Percentiles rank a stretch among this genome's conserved stretches.
Evolutionary conservation across 345 rosid genomes (phyloP).

Genomic region (Iberis pinnata): DNA sequence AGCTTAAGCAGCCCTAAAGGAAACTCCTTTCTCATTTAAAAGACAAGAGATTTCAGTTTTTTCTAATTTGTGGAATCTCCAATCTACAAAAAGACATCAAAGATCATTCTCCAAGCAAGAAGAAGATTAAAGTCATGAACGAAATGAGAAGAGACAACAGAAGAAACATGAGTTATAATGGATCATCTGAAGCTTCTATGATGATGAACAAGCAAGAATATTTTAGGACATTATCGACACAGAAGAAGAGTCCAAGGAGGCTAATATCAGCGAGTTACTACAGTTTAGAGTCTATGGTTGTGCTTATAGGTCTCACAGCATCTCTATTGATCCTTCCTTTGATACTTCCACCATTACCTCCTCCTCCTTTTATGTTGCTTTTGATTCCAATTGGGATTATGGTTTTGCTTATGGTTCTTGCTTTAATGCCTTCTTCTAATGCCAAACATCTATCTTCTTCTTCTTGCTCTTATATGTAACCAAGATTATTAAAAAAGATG

Average conservation of each 20-base stretch:
- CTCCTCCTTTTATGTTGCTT: conserved; percentile 75
- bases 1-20: no score
- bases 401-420: conserved; percentile 57
- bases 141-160: conserved; percentile 18
- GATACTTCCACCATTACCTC: conserved; percentile 78
- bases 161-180: conserved; percentile 11
- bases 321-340: conserved; percentile 69
- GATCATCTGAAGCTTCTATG: conserved; percentile 12
- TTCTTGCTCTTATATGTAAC: conserved; percentile 21
- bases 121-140: conserved; percentile 18
- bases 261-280: conserved; percentile 42
- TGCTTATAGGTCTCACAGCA: conserved; percentile 55
- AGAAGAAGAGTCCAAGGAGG: conserved; percentile 32
- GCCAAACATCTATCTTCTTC: conserved; percentile 18
- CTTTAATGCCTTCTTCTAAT: conserved; percentile 56
- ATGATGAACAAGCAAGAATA: conserved; percentile 25
- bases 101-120: conserved; percentile 8
- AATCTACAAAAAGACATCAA: conserved; percentile 23
- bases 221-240: conserved; percentile 28
- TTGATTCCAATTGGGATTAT: conserved; percentile 66
- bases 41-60: not conserved
- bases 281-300: conserved; percentile 52
- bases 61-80: conserved; percentile 20
- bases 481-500: not conserved
- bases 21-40: no score